Percentiles rank a stretch among this genome's conserved stretches.
These are phyloP conservation scores for Novymonas esmeraldas DNA, from an alignment of 208 protist species.

Conservation along the genomic window DNA sequence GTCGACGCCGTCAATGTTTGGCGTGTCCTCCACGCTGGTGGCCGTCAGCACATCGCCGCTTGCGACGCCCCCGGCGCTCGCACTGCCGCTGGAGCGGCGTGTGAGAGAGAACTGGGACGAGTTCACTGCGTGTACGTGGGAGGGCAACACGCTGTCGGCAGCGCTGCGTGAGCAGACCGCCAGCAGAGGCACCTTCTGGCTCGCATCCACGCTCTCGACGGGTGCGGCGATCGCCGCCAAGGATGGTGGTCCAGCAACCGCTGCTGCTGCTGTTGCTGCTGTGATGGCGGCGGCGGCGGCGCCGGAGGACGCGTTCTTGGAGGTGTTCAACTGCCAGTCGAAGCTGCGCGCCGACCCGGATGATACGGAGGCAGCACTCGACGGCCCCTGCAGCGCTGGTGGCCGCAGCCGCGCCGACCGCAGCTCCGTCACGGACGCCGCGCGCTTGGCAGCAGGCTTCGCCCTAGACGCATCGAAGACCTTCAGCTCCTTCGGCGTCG, in stretches of 20 bases:
- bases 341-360: neutral
- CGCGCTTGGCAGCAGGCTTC: neutral
- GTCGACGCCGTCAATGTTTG: neutral
- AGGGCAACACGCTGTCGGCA: neutral
- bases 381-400: neutral
- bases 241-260: neutral
- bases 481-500: neutral
- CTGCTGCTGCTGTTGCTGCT: slow-evolving; percentile 1
- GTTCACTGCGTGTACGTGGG: neutral
- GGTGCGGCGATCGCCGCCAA: too few relatives aligned
- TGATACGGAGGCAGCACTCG: neutral
- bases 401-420: slow-evolving; percentile 1
- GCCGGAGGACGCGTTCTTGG: neutral
- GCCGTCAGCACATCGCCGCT: slow-evolving; percentile 6
- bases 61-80: neutral
- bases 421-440: slow-evolving; percentile 10
- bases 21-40: slow-evolving; percentile 6
- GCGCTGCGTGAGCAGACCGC: neutral
- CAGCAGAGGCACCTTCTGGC: neutral
- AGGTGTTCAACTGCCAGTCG: neutral
- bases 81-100: neutral
- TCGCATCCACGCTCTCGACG: neutral
- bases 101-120: neutral
- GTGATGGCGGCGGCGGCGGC: neutral
- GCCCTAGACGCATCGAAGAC: neutral